Evolutionary conservation across 257 asterid genomes (phyloP).

Genomic region (Solanum pimpinellifolium): DNA sequence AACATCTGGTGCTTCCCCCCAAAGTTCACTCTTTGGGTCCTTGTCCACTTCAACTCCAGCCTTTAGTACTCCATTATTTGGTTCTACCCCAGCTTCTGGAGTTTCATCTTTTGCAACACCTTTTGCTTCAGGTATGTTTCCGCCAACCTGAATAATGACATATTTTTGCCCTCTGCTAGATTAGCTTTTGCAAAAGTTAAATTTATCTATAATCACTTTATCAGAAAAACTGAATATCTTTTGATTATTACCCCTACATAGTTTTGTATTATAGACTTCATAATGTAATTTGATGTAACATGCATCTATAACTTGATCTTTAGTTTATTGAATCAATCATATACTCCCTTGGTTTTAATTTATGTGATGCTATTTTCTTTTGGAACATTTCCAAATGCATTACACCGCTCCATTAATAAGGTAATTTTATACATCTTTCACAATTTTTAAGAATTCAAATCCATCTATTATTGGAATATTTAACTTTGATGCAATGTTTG

Average conservation of each 20-base stretch:
- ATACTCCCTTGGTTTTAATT: neutral
- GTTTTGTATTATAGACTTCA: neutral
- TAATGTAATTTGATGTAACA: neutral
- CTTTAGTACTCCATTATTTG: constrained; percentile 43
- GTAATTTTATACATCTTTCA: neutral
- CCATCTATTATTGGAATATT: neutral
- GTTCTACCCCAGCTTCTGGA: constrained; percentile 65
- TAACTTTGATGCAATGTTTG: neutral
- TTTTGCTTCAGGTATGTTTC: constrained; percentile 54
- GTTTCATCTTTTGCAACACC: constrained; percentile 52
- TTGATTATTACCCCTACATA: neutral
- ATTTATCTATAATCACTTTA: neutral
- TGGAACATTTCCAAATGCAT: neutral
- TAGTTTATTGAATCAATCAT: neutral
- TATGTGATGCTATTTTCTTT: neutral
- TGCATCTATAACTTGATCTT: neutral
- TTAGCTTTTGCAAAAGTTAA: neutral
- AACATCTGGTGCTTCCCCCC: constrained; percentile 48
- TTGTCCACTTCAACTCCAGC: constrained; percentile 45
- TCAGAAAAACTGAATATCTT: neutral
- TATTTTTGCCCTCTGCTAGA: neutral
- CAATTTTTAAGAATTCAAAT: neutral
- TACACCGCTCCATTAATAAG: neutral
- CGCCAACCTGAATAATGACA: neutral
- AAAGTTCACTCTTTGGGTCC: constrained; percentile 53